phyloP scores from a whole-genome alignment of 2,329 filamentous ascomycete species.

The Diatrype stigma region DNA sequence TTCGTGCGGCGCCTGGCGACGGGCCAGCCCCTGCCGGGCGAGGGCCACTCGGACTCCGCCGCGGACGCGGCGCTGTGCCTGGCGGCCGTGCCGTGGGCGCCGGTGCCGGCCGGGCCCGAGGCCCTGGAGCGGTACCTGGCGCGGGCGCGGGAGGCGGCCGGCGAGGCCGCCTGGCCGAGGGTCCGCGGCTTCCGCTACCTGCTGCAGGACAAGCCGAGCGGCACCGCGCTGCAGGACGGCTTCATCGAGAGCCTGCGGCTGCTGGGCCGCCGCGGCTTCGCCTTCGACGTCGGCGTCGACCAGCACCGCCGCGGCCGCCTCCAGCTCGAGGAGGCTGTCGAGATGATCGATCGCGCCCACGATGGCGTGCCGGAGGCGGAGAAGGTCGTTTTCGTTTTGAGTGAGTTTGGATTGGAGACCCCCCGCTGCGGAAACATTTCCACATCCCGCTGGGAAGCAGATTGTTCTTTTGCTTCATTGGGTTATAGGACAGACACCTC shows the following conservation, averaged over 20 bases:
- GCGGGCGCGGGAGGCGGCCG: constrained; percentile 56
- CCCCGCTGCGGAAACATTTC: no score
- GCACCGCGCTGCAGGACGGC: constrained; percentile 57
- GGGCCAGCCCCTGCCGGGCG: constrained; percentile 50
- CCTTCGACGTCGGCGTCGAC: constrained; percentile 84
- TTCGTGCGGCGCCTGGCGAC: constrained; percentile 64
- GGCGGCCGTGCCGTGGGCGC: constrained; percentile 82
- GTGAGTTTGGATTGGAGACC: no score
- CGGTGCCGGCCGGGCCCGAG: constrained; percentile 60
- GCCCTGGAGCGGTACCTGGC: constrained; percentile 63
- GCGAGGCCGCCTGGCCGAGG: constrained; percentile 56
- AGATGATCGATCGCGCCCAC: constrained; percentile 66
- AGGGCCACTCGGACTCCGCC: constrained; percentile 52
- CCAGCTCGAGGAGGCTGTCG: constrained; percentile 67
- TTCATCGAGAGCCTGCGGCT: constrained; percentile 66
- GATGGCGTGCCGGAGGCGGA: constrained; percentile 55
- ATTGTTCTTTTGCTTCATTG: no score
- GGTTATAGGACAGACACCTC: no score
- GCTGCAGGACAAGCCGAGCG: constrained; percentile 69
- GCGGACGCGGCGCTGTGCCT: constrained; percentile 54
- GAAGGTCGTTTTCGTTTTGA: constrained; percentile 65
- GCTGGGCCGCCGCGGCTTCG: constrained; percentile 58
- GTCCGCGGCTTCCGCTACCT: constrained; percentile 80
- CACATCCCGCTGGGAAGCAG: no score
- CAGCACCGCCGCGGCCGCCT: constrained; percentile 69